phyloP scores from a whole-genome alignment of 495 filamentous ascomycete species.

The Hypoxylon cercidicola region DNA sequence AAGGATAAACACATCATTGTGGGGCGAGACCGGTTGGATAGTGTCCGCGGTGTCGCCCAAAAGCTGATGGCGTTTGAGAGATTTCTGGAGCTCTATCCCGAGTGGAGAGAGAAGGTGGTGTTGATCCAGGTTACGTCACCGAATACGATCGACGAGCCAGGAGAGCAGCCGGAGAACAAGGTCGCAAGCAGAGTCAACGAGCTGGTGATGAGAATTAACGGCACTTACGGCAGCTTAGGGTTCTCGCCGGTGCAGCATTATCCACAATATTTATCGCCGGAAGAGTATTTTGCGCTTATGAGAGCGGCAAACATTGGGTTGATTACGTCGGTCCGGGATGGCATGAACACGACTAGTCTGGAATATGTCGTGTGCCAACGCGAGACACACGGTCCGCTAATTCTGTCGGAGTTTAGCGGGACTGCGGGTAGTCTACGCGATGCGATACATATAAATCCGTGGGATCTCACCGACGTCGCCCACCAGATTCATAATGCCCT shows the following conservation, averaged over 20 bases:
- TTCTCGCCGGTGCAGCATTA: conserved; percentile 92
- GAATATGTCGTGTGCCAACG: conserved; percentile 94
- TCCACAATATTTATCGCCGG: conserved; percentile 84
- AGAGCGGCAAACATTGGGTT: conserved; percentile 87
- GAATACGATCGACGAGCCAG: conserved; percentile 77
- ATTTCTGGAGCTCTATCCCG: conserved; percentile 86
- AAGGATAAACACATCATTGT: conserved; percentile 89
- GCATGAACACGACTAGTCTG: conserved; percentile 95
- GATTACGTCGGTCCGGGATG: conserved; percentile 91
- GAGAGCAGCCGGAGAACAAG: conserved; percentile 75
- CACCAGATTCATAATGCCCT: conserved; percentile 81
- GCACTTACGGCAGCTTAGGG: conserved; percentile 82
- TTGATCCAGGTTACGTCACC: conserved; percentile 94
- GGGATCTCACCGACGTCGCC: conserved; percentile 85
- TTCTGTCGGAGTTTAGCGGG: conserved; percentile 94
- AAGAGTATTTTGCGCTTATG: conserved; percentile 91
- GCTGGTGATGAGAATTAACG: conserved; percentile 89
- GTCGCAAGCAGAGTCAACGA: conserved; percentile 86
- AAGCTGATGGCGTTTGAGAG: conserved; percentile 93
- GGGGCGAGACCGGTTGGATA: conserved; percentile 91
- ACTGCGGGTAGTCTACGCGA: conserved; percentile 85
- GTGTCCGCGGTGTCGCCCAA: conserved; percentile 87
- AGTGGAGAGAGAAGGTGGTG: conserved; percentile 92
- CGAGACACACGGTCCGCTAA: conserved; percentile 82
- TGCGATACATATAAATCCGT: conserved; percentile 94